phyloP scores from a whole-genome alignment of 228 moss, liverwort and hornwort genomes.

The Sphagnum magellanicum region DNA sequence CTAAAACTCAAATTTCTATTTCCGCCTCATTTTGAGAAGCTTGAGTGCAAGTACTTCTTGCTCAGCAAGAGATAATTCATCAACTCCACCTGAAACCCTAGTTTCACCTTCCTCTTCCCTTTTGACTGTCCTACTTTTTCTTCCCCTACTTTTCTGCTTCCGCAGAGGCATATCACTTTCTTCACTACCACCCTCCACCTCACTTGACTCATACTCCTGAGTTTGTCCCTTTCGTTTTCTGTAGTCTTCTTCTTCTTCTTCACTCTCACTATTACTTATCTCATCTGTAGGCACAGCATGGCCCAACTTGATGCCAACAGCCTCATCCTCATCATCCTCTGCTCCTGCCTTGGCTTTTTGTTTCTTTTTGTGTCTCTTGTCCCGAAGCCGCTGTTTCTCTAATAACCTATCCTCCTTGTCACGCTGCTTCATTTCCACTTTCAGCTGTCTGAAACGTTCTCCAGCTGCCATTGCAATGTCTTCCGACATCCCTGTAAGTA shows the following conservation, averaged over 20 bases:
- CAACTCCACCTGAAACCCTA: constrained; percentile 18
- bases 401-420: constrained; percentile 80
- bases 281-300: constrained; percentile 19
- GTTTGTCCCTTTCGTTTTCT: constrained; percentile 18
- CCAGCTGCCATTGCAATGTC: constrained; percentile 59
- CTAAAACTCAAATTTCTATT: background rate
- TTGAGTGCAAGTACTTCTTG: constrained; percentile 85
- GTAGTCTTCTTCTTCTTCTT: constrained; percentile 37
- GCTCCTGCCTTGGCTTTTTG: constrained; percentile 52
- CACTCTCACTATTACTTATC: constrained; percentile 31
- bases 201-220: background rate
- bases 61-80: constrained; percentile 62
- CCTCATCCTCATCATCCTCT: constrained; percentile 31
- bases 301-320: background rate
- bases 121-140: background rate
- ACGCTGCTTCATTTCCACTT: constrained; percentile 89
- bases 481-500: constrained; percentile 35
- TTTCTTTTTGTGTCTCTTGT: constrained; percentile 67
- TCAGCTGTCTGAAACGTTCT: constrained; percentile 59
- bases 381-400: constrained; percentile 82
- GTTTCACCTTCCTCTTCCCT: constrained; percentile 4
- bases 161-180: constrained; percentile 19
- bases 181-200: constrained; percentile 2
- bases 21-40: constrained; percentile 56
- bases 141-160: constrained; percentile 9